A percentile compares a stretch with the other conserved stretches of the same genome.
phyloP scores from a whole-genome alignment of 2,329 filamentous ascomycete genomes.

The Mollisiaceae sp. region DNA sequence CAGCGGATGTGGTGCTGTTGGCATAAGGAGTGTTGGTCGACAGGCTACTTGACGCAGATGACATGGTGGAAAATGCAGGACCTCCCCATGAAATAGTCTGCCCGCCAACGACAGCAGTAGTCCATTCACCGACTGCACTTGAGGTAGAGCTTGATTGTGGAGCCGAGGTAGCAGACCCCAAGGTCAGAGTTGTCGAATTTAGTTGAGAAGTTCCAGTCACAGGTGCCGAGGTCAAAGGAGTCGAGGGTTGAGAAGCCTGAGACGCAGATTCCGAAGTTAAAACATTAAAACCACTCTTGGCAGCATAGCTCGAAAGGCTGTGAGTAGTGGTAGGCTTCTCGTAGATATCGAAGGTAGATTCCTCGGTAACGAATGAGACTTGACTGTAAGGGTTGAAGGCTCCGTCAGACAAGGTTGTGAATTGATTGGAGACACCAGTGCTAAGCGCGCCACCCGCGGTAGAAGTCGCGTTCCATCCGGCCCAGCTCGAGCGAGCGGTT shows the following conservation, averaged over 20 bases:
- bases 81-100: slow-evolving; percentile 21
- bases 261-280: neutral
- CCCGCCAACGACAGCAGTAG: slow-evolving; percentile 12
- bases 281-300: slow-evolving; percentile 28
- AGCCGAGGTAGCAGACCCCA: neutral
- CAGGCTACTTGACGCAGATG: neutral
- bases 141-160: slow-evolving; percentile 7
- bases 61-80: neutral
- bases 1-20: slow-evolving; percentile 4
- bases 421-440: slow-evolving; percentile 10
- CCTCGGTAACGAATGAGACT: slow-evolving; percentile 15
- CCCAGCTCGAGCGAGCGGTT: slow-evolving; percentile 2
- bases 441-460: slow-evolving; percentile 3
- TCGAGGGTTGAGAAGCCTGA: neutral
- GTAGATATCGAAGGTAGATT: slow-evolving; percentile 28
- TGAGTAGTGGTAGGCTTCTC: slow-evolving; percentile 5
- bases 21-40: neutral
- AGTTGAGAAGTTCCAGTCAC: neutral
- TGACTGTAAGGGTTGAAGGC: neutral
- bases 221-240: neutral
- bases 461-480: slow-evolving; percentile 35
- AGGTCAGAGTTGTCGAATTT: neutral
- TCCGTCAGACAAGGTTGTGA: neutral
- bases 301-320: slow-evolving; percentile 20
- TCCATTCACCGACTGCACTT: slow-evolving; percentile 9